Conservation (phyloP, 1,284 basidiomycete species). For the Ceratorhiza oryzae-sativae region DNA sequence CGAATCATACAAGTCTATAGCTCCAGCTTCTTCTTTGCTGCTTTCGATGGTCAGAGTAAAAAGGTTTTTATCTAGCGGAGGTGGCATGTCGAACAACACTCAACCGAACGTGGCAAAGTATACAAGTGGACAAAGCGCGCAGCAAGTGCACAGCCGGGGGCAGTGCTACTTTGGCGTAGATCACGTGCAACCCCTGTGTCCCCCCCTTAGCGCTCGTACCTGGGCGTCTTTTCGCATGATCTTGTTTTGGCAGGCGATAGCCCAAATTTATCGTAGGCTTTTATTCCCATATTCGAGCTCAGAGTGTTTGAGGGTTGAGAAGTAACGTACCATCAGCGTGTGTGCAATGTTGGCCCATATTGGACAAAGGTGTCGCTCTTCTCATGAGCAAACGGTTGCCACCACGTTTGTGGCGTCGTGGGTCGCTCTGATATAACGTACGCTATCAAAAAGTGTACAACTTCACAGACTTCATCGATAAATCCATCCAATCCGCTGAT, state of each 20-base stretch:
- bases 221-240: not conserved
- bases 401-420: not conserved
- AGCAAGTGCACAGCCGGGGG: not conserved
- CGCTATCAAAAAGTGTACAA: not conserved
- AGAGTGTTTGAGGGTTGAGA: too few species aligned
- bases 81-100: not conserved
- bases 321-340: too few species aligned
- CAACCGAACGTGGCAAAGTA: not conserved
- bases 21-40: conserved; percentile 62
- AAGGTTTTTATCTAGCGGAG: conserved; percentile 73
- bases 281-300: not conserved
- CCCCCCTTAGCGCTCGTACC: not conserved
- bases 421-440: not conserved
- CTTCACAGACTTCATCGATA: not conserved
- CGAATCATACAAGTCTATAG: conserved; percentile 71
- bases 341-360: too few species aligned
- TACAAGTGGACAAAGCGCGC: not conserved
- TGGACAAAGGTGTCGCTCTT: not conserved
- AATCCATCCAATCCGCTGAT: not conserved
- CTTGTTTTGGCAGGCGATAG: too few species aligned
- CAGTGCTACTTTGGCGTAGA: not conserved
- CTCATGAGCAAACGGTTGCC: not conserved
- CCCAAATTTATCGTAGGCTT: not conserved
- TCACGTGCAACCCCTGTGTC: too few species aligned
- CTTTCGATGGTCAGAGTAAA: conserved; percentile 74